Conservation (phyloP, 352 stramenopile species). For the Phytophthora pisi region DNA sequence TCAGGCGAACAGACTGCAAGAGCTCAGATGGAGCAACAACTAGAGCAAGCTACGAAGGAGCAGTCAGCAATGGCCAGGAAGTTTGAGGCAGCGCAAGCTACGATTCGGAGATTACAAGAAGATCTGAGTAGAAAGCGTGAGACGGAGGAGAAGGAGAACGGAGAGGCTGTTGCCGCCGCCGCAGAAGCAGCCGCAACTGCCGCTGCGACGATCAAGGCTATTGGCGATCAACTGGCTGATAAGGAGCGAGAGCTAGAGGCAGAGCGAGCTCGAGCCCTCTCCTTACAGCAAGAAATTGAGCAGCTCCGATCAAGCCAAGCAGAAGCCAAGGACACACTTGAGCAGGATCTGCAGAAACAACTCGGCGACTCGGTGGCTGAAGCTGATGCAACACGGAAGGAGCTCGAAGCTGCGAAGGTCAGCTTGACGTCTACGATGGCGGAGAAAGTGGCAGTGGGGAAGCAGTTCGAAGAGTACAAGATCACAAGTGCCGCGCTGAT, state of each 20-base stretch:
- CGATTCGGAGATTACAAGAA: conserved; percentile 39
- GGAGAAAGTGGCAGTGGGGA: conserved; percentile 26
- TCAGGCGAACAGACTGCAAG: conserved; percentile 29
- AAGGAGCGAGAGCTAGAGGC: conserved; percentile 38
- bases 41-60: conserved; percentile 32
- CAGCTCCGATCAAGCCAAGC: conserved; percentile 23
- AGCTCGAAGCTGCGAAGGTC: conserved; percentile 19
- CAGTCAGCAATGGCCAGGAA: conserved; percentile 26
- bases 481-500: conserved; percentile 36
- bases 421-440: conserved; percentile 21
- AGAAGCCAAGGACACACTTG: conserved; percentile 21
- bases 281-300: conserved; percentile 34
- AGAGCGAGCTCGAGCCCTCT: conserved; percentile 15
- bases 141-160: conserved; percentile 20
- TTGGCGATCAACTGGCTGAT: conserved; percentile 23
- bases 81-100: conserved; percentile 39
- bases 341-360: conserved; percentile 33
- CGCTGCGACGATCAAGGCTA: conserved; percentile 26
- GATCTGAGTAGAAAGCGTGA: conserved; percentile 34
- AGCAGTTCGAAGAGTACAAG: conserved; percentile 38
- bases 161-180: conserved; percentile 28
- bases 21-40: conserved; percentile 26
- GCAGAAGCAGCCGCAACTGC: conserved; percentile 22
- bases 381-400: conserved; percentile 20
- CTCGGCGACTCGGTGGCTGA: conserved; percentile 20